Evolutionary conservation across 164 flowering plant species (phyloP), one percentile per base, ranked within the genome.

Genomic region (Warburgia ugandensis): DNA sequence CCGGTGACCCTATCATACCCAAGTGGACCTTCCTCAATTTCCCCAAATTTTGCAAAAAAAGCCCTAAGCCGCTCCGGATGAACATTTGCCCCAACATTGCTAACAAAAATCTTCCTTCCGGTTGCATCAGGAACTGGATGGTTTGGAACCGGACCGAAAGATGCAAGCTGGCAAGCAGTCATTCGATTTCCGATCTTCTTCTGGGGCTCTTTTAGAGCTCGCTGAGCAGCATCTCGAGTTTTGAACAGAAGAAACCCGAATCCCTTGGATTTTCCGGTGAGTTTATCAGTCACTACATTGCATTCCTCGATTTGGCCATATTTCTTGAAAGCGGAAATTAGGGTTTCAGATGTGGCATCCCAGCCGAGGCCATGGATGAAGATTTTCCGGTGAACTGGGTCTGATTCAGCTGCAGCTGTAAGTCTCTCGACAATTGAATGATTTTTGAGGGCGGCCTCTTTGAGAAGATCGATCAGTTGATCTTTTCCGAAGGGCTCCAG

Each of bases 351-450:
- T 38, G 71, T 77, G 28, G 78, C 69, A 14, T 77, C 77, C 68
- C 73, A 66, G 20, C 71, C 71, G 29, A 77, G 71, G 32, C 77
- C 78, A 44, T 68, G 78, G 50, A 77, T 52, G 58, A 77, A 77
- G 60, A 77, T 55, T 62, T 74, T 74, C 4, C 78, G 68, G 35
- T 60, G 78, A 17, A 77, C 17, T 1, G 65, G 61, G 45, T 79
- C 81, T 1, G 26, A 45, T 42, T 79, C 81, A 16, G 81, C 79
- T 13, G 68, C 28, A 16, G 59, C 47, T 6, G 70, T 69, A 61
- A 79, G 65, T 30, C 64, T 56, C 31, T 59, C 55, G 21, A 61
- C 52, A 30, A 77, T 44, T 43, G 48, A 56, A 10, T 67, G 45
- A 58, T 73, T 58, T 17, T 31, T 19, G 4, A 58, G 12, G 21